Conservation (phyloP, 1,284 basidiomycete species). For the Athelia psychrophila region DNA sequence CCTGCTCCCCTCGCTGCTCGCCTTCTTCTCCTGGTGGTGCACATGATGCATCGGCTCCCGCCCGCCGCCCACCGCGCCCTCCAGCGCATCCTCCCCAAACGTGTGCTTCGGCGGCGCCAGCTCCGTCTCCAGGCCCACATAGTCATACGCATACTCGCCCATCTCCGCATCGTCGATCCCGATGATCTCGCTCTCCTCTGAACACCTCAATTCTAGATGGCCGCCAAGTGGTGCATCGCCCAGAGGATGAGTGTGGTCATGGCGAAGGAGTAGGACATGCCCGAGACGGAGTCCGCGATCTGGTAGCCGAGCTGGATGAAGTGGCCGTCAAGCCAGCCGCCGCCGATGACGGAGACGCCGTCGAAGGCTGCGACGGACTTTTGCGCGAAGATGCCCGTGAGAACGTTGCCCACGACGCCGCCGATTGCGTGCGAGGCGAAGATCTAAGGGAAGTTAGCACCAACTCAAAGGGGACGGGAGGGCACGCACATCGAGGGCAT, state of each 20-base stretch:
- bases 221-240: constrained; percentile 94
- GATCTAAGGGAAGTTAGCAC: no score
- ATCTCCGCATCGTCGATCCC: constrained; percentile 94
- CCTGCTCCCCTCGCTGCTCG: no score
- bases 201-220: constrained; percentile 74
- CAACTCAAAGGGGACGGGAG: constrained; percentile 1
- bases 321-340: constrained; percentile 91
- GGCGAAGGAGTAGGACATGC: constrained; percentile 80
- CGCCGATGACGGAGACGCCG: constrained; percentile 68
- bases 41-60: constrained; percentile 21
- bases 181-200: constrained; percentile 86
- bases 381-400: constrained; percentile 90
- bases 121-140: no score
- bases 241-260: constrained; percentile 88
- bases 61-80: constrained; percentile 14
- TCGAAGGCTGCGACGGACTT: constrained; percentile 82
- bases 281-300: constrained; percentile 75
- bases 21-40: not conserved
- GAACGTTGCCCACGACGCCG: constrained; percentile 84
- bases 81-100: no score
- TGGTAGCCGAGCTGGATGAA: constrained; percentile 87
- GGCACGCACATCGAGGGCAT: constrained; percentile 84
- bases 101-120: constrained; percentile 40
- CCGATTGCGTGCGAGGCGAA: constrained; percentile 91
- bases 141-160: constrained; percentile 94